Conservation (phyloP, 2,329 filamentous ascomycete genomes). For the Emmonsiellopsis sp. region DNA sequence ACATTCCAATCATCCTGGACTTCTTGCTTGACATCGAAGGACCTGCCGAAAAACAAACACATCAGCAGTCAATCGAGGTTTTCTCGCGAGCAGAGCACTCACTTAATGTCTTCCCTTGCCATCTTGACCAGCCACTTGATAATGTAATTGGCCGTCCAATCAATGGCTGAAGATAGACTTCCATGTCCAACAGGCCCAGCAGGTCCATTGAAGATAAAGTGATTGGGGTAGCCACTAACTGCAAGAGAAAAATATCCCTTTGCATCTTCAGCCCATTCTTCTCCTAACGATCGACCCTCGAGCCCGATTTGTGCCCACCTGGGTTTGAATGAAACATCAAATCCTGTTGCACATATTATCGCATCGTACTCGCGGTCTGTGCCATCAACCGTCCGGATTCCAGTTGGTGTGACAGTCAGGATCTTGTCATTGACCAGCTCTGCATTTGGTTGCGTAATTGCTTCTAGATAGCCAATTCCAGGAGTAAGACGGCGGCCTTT, state of each 20-base stretch:
- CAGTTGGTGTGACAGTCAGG: conserved; percentile 19
- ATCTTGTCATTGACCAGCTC: conserved; percentile 21
- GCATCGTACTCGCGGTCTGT: conserved; percentile 14
- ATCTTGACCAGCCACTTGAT: conserved; percentile 22
- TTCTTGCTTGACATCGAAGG: conserved; percentile 19
- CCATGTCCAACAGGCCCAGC: conserved; percentile 21
- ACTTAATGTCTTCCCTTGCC: conserved; percentile 19
- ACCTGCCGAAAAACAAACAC: not conserved
- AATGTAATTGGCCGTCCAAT: conserved; percentile 17
- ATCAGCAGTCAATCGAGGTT: not conserved
- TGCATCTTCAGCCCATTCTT: conserved; percentile 17
- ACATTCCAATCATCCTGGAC: conserved; percentile 22
- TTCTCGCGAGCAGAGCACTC: not conserved
- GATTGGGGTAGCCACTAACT: conserved; percentile 20
- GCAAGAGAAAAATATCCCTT: conserved; percentile 19
- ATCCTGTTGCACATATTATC: conserved; percentile 24
- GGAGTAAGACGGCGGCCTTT: conserved; percentile 35
- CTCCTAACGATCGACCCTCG: conserved; percentile 14
- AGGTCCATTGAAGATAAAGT: conserved; percentile 23
- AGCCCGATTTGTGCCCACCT: conserved; percentile 12
- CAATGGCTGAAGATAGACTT: conserved; percentile 11
- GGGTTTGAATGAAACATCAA: conserved; percentile 18
- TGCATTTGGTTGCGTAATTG: conserved; percentile 32
- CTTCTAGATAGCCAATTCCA: conserved; percentile 43
- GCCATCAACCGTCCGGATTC: conserved; percentile 12